Percentiles rank a stretch among this genome's conserved stretches.
phyloP scores from a whole-genome alignment of 331 rosid species.

The Quercus tomentella region DNA sequence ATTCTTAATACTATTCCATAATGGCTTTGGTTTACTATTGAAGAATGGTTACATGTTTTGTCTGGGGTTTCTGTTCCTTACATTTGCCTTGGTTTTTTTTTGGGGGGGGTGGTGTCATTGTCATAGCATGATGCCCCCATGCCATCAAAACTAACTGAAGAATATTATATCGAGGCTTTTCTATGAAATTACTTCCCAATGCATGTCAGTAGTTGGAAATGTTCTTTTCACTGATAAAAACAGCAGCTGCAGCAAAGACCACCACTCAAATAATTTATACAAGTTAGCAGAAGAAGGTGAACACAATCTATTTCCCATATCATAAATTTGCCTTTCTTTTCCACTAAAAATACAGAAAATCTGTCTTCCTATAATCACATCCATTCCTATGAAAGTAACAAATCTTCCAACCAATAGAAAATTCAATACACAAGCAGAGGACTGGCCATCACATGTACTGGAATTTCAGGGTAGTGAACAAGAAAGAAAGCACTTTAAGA shows the following conservation, averaged over 20 bases:
- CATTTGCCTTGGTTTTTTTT: not conserved
- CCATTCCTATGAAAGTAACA: not conserved
- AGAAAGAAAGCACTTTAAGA: conserved; percentile 8
- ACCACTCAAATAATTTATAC: not conserved
- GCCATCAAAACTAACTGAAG: not conserved
- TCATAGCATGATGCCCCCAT: not conserved
- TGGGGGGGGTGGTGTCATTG: no score
- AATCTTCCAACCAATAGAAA: not conserved
- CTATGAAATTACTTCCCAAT: not conserved
- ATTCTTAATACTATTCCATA: not conserved
- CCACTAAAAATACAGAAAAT: not conserved
- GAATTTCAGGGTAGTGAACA: conserved; percentile 1
- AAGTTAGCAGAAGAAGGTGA: not conserved
- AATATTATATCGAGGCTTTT: not conserved
- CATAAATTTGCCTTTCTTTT: not conserved
- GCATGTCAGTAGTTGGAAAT: not conserved
- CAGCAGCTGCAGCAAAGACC: not conserved
- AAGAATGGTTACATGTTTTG: not conserved
- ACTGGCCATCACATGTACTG: not conserved
- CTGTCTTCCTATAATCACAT: not conserved
- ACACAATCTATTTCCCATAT: not conserved
- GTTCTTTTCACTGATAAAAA: not conserved
- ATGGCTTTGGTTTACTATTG: not conserved
- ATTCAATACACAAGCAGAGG: not conserved
- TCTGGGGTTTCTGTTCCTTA: not conserved